A percentile compares a stretch with the other conserved stretches of the same genome.
These are phyloP conservation scores for Lippia alba DNA, from an alignment of 305 asterid species.

Conservation along the genomic window DNA sequence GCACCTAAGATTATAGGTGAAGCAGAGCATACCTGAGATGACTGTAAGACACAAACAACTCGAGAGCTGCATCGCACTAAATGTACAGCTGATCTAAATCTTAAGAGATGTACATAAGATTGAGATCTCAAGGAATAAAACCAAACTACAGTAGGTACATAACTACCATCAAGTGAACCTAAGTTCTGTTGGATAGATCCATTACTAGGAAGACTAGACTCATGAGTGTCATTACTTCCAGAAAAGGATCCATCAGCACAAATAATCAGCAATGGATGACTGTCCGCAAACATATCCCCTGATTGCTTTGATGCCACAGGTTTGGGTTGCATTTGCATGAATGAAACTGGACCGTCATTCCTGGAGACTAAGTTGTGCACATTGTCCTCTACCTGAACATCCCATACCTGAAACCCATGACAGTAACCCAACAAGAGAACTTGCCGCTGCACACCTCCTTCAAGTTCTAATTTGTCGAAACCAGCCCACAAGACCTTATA, in stretches of 20 bases:
- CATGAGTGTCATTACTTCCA: conserved; percentile 59
- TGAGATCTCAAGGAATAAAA: conserved; percentile 86
- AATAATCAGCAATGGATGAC: conserved; percentile 75
- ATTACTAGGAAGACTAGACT: conserved; percentile 44
- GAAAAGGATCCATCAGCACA: conserved; percentile 85
- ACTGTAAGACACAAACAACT: conserved; percentile 78
- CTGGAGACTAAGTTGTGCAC: conserved; percentile 80
- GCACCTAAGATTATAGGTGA: background rate
- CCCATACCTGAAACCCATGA: conserved; percentile 95
- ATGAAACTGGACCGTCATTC: conserved; percentile 91
- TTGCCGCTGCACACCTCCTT: conserved; percentile 44
- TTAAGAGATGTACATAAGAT: conserved; percentile 77
- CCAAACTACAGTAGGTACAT: conserved; percentile 81
- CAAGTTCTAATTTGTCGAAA: conserved; percentile 75
- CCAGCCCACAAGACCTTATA: conserved; percentile 91
- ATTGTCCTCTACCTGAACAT: conserved; percentile 81
- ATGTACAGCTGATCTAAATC: conserved; percentile 86
- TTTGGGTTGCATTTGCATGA: conserved; percentile 63
- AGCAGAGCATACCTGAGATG: conserved; percentile 70
- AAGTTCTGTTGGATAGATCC: conserved; percentile 54
- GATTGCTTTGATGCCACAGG: conserved; percentile 34
- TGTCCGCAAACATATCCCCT: conserved; percentile 54
- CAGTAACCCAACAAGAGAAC: conserved; percentile 76
- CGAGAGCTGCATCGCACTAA: conserved; percentile 87
- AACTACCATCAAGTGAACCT: conserved; percentile 47